Base-by-base conservation (phyloP, 768 basidiomycete genomes). In the Phlegmacium glaucopus region DNA sequence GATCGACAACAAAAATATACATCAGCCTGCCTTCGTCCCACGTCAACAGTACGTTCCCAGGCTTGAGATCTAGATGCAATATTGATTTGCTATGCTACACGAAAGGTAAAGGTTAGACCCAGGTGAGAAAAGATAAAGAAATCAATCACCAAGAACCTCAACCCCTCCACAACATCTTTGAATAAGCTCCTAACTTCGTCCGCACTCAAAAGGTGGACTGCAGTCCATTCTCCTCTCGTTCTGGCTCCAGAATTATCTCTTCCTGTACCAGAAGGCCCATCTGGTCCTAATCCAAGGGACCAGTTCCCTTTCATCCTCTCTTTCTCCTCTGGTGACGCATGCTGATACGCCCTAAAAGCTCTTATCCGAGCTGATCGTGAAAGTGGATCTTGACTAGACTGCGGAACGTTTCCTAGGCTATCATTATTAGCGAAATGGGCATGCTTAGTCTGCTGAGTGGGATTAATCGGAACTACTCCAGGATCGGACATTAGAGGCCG, bases 51-150 rank as follows among this genome's bases (percentile, higher is more conserved):
- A 97, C 92, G 60, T 97, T 96, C 6, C 90, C 92, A 9, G 93
- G 92, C 65, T 96, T 98, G 53, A 98, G 68, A 61, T 97, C 94
- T 3, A 96, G 78, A 61, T 98, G 94, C 17, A 98, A 63, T 42
- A 97, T 94, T 1, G 90, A 85, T 58, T 77, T 83, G 55, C 82
- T 78, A 53, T 93, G 90, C 89, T 91, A 55, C 10, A 40, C 55
- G 43, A 28, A 50, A 25, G n/a, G 38, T 36, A 35, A 42, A 29
- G 12, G 45, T 17, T 16, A 28, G 12, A 26, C n/a, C 3, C 32
- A 34, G 6, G 4, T 6, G 11, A 43, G 37, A 27, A 29, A n/a
- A 47, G 38, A 42, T 36, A 45, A 36, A 34, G 47, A n/a, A 39
- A 36, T 9, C 25, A 65, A 82, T 47, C 53, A 93, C 93, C 67